A percentile compares a stretch with the other conserved stretches of the same genome.
phyloP scores from a whole-genome alignment of 176 grass and related monocot species.

The Bromus sterilis region DNA sequence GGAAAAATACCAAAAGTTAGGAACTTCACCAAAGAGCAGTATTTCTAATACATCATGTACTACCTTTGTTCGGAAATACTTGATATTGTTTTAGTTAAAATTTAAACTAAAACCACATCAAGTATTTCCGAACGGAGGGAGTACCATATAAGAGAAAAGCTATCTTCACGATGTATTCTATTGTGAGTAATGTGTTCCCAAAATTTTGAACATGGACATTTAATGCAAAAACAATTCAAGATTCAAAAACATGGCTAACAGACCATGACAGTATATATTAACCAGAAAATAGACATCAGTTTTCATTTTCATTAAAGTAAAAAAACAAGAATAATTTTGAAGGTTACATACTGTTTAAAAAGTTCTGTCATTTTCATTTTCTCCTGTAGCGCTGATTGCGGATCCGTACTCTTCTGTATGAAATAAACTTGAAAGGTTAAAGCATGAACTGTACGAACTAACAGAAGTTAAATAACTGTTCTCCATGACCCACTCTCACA shows the following conservation, averaged over 20 bases:
- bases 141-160: not conserved
- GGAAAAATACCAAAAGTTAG: constrained; percentile 11
- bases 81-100: no score
- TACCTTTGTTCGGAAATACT: no score
- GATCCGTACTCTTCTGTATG: constrained; percentile 51
- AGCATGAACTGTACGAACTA: constrained; percentile 4
- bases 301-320: not conserved
- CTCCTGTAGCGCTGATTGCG: constrained; percentile 33
- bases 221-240: not conserved
- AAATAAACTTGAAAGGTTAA: constrained; percentile 25
- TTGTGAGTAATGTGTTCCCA: not conserved
- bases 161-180: not conserved
- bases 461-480: constrained; percentile 4
- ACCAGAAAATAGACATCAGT: not conserved
- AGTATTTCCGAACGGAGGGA: no score
- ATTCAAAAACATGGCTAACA: not conserved
- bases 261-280: not conserved
- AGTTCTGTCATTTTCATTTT: constrained; percentile 43
- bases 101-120: no score
- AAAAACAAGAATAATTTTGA: not conserved
- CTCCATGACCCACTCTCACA: not conserved
- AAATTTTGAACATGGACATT: constrained; percentile 6
- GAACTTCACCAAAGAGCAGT: constrained; percentile 4
- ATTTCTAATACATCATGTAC: constrained; percentile 10
- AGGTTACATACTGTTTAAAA: constrained; percentile 55